Evolutionary conservation across 345 rosid species (phyloP), one percentile per base, ranked within the genome.

Genomic region (Heritiera fomes): DNA sequence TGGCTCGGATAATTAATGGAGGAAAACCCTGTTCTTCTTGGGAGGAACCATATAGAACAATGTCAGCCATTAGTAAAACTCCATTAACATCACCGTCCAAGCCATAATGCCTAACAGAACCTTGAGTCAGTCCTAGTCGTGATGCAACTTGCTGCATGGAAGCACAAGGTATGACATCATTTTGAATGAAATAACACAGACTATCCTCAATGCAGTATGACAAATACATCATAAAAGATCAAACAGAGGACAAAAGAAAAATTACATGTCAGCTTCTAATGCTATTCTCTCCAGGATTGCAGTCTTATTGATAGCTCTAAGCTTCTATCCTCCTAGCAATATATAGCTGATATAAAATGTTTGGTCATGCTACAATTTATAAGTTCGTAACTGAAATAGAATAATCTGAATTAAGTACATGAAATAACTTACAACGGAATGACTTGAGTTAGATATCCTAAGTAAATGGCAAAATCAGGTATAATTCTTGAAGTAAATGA

Each of bases 1-100:
- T 92, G 79, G 98, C 95, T 80, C 97, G 92, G 79, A 91, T 83
- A 79, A 97, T 81, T 64, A 97, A 73, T 58, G 95, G 86, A 73
- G 98, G 95, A 73, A 97, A 97, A 79, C 87, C 91, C 83, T 94
- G 98, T 79, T 94, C 98, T 85, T 91, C 97, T 83, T 91, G 98
- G 73, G 97, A 94, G 82, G 99, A 91, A 77, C 91, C 95, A 84
- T 94, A 94, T 67, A 97, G 84, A 83, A 97, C 89, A 86, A 94
- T 85, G 84, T 97, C 98, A 60, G 97, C 90, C 93, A 94, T 89
- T 77, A 88, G 73, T 73, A 97, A 80, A 78, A 91, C 84, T 70
- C 86, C 81, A 81, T 92, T 91, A 72, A 85, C 94, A 84, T 97
- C 92, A 72, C 84, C 88, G 83, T 89, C 83, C 83, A 93, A 77